Conservation (phyloP, 768 basidiomycete species). For the Pleurotus ostreatus region DNA sequence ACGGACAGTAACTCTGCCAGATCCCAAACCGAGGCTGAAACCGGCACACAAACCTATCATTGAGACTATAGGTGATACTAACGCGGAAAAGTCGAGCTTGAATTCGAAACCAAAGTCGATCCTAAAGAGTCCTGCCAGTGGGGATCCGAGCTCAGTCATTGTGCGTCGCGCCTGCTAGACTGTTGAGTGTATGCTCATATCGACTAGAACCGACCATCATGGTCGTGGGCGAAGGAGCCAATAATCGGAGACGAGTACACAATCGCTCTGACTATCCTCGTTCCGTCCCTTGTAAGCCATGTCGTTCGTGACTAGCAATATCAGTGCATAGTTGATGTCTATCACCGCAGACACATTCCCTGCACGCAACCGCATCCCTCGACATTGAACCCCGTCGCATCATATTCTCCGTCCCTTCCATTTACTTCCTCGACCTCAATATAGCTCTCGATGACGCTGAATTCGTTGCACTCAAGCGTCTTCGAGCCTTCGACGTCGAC, state of each 20-base stretch:
- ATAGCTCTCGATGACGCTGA: constrained; percentile 53
- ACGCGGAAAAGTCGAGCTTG: no score
- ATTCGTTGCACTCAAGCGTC: constrained; percentile 51
- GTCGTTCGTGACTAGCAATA: neutral
- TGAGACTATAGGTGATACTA: no score
- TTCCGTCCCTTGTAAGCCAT: constrained; percentile 55
- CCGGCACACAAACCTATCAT: no score
- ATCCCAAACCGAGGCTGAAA: constrained; percentile 13
- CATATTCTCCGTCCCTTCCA: constrained; percentile 42
- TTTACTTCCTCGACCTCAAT: constrained; percentile 49
- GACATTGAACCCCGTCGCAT: constrained; percentile 65
- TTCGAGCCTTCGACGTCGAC: constrained; percentile 58
- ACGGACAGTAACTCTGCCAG: constrained; percentile 55
- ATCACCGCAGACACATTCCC: constrained; percentile 37
- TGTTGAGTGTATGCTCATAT: neutral
- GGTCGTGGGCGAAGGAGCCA: constrained; percentile 47
- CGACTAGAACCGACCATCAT: constrained; percentile 26
- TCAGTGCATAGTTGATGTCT: constrained; percentile 1
- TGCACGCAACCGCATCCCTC: constrained; percentile 46
- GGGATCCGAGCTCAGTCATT: neutral
- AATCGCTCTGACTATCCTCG: constrained; percentile 45
- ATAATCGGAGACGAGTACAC: constrained; percentile 22
- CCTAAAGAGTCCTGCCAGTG: neutral
- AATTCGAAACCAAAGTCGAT: constrained; percentile 29
- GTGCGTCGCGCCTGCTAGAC: neutral